A percentile compares a stretch with the other conserved stretches of the same genome.
These are phyloP conservation scores for Scedosporium boydii DNA, from an alignment of 2,329 filamentous ascomycete species.

Conservation along the genomic window DNA sequence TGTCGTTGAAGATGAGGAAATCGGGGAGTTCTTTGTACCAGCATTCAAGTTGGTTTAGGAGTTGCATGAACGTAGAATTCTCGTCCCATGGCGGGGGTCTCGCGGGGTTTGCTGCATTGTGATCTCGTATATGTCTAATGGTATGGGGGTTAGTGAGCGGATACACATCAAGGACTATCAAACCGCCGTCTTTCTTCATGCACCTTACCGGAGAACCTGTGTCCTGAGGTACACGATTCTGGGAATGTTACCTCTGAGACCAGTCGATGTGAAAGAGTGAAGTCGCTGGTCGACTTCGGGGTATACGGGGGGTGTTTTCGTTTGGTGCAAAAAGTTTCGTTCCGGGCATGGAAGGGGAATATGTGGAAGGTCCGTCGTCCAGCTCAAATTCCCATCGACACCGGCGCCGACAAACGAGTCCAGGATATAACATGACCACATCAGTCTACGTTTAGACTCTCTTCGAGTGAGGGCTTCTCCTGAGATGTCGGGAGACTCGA, in stretches of 20 bases:
- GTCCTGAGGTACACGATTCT: slow-evolving; percentile 12
- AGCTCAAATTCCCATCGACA: slow-evolving; percentile 22
- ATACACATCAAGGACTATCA: not conserved
- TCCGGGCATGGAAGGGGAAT: slow-evolving; percentile 14
- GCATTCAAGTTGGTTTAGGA: slow-evolving; percentile 13
- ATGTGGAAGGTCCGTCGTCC: slow-evolving; percentile 12
- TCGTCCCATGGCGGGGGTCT: slow-evolving; percentile 11
- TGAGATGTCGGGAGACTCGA: slow-evolving; percentile 11
- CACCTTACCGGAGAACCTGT: slow-evolving; percentile 12
- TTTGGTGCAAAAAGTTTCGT: slow-evolving; percentile 10
- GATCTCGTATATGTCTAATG: slow-evolving; percentile 8
- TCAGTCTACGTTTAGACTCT: slow-evolving; percentile 27
- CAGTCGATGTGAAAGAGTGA: not conserved
- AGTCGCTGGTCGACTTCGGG: not conserved
- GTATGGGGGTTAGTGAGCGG: not conserved
- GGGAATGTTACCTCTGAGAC: not conserved
- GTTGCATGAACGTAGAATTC: slow-evolving; percentile 11
- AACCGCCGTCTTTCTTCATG: not conserved
- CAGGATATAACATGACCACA: slow-evolving; percentile 32
- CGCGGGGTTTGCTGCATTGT: slow-evolving; percentile 11
- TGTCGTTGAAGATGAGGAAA: slow-evolving; percentile 13
- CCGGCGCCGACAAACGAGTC: slow-evolving; percentile 30
- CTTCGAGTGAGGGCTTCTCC: slow-evolving; percentile 21
- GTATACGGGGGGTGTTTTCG: not conserved
- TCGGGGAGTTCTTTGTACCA: slow-evolving; percentile 13